Evolutionary conservation across 2,329 filamentous ascomycete genomes (phyloP), one percentile per base, ranked within the genome.

Genomic region (Plectosphaerella sp.): DNA sequence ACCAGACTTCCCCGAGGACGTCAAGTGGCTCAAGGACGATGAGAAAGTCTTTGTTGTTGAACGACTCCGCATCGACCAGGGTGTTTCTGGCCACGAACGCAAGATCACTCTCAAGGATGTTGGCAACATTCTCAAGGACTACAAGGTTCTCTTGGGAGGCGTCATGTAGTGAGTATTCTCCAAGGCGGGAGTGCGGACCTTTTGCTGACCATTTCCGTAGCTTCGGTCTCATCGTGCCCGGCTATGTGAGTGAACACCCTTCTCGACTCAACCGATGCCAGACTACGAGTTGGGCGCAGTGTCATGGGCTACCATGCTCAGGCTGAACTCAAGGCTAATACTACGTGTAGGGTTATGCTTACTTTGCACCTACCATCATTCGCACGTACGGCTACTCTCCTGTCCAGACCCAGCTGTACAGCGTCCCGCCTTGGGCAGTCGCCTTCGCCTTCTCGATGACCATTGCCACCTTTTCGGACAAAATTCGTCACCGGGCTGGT

Each of bases 371-470:
- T 0, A 80, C 82, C 39, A 91, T 91, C 63, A 82, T 92, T 63
- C 70, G 76, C 59, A 81, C 77, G 8, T 90, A 87, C 63, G 74
- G 84, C 39, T 90, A 87, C 69, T 64, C 66, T 56, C 54, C 77
- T 6, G 84, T 83, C 53, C 65, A 78, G 63, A 83, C 80, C 1
- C 80, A 83, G 67, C 72, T 84, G 47, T 72, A 78, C 60, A 79
- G 77, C 11, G 79, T 83, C 5, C 78, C 80, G 2, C 80, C 80
- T 0, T 83, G 80, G 79, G 79, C 73, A 12, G 87, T 77, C 1
- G 87, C 91, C 0, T 96, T 95, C 60, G 87, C 65, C 5, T 89
- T 94, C 61, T 86, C 88, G 28, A 90, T 96, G 82, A 22, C 86
- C 4, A 69, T 91, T 4, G 91, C 92, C 0, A 82, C 75, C 48